Evolutionary conservation across 805 yeast species (phyloP), one percentile per base, ranked within the genome.

Genomic region (Hanseniaspora guilliermondii): DNA sequence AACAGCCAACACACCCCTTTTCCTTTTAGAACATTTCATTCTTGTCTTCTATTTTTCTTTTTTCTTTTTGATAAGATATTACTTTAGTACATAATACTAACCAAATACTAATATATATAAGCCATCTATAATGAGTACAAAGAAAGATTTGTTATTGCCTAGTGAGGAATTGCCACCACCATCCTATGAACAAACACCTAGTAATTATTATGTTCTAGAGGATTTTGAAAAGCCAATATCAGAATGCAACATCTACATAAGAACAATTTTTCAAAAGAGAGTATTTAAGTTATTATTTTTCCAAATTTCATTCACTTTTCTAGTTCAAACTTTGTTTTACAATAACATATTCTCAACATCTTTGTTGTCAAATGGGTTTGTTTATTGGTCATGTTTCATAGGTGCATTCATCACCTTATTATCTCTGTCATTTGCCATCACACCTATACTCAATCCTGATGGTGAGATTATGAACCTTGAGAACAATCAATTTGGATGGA

Each of bases 211-310:
- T 58, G 62, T 76, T 47, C 82, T 83, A 4, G 85, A 87, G 60
- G 95, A 86, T 67, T 87, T 87, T 17, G 44, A 35, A 16, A 83
- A 84, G 6, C 76, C 77, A 52, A 94, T 87, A 24, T 78, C 87
- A 3, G 80, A 84, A 33, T 86, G 95, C 68, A 85, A 83, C 56
- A 70, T 85, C 50, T 79, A 83, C 16, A 73, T 87, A 39, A 78
- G 96, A 60, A 85, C 83, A 59, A 75, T 80, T 65, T 87, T 87
- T 61, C 71, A 85, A 60, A 76, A 88, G 56, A 85, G 84, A 63
- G 96, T 87, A 8, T 88, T 87, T 67, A 71, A 87, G 6, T 73
- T 88, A 47, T 73, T 87, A 49, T 66, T 80, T 12, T 68, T 75
- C 5, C 96, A 87, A 67, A 64, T 87, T 37, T 65, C 80, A 32